Evolutionary conservation across 805 yeast species (phyloP), one percentile per base, ranked within the genome.

Genomic region (Pichia occidentalis): DNA sequence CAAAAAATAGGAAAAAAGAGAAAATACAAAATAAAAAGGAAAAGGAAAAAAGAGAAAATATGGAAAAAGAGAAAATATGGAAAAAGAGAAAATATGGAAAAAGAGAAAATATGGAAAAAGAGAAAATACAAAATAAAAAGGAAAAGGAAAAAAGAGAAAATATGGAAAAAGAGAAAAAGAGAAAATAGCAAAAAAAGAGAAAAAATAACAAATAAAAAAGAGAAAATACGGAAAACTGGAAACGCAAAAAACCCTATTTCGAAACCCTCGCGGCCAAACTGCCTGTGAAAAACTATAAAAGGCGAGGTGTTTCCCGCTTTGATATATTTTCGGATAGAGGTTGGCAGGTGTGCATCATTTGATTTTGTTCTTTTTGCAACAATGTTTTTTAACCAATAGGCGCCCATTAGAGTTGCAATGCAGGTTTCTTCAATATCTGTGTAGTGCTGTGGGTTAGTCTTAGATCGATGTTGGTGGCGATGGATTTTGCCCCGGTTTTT

Each of bases 381-480:
- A 52, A 55, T 52, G 57, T 53, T 48, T 57, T 51, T 46, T 46
- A 40, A 45, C 47, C 45, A 47, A 62, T 71, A 80, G 92, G 83
- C 88, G 80, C 90, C 92, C 90, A 73, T 74, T 73, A 75, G 80
- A 75, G 80, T 75, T 78, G 73, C 80, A 75, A 76, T 55, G 60
- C 67, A 63, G 65, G 61, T 69, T 57, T 63, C 53, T 29, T 64
- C 72, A 53, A 65, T 75, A 64, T 66, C 63, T 64, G 65, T 54
- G 61, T 75, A 47, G 95, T 84, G 95, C 95, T 84, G 45, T 88
- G 92, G 92, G 92, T 83, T 65, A 67, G 84, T 83, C 92, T 82
- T 72, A 84, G 88, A 84, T 63, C 40, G 64, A 75, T 52, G 47
- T 39, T 40, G 29, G 42, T n/a, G 40, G 39, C 32, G 42, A 43